Percentiles rank a stretch among this genome's conserved stretches.
Evolutionary conservation across 495 filamentous ascomycete genomes (phyloP).

Genomic region (Penicillium cinerascens): DNA sequence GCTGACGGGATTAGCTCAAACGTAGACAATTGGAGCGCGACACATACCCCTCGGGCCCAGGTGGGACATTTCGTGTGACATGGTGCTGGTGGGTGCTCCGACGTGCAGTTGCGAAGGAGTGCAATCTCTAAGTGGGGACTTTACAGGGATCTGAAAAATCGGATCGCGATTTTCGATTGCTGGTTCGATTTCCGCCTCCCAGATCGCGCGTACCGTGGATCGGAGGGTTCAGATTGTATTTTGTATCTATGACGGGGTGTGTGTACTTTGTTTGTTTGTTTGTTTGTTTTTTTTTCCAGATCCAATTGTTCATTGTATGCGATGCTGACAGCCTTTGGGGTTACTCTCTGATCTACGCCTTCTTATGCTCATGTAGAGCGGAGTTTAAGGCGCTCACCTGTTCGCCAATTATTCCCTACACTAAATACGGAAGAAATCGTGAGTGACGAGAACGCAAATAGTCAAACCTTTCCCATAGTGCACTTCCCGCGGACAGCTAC

Average conservation of each 20-base stretch:
- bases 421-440: neutral
- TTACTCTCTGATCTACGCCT: too few species aligned
- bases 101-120: slow-evolving; percentile 3
- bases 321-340: too few species aligned
- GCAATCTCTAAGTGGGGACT: slow-evolving; percentile 3
- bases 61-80: slow-evolving; percentile 62
- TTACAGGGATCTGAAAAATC: slow-evolving; percentile 14
- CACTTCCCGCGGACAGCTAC: neutral
- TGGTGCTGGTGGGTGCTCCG: slow-evolving; percentile 20
- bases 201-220: neutral
- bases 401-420: neutral
- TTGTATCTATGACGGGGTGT: neutral
- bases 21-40: neutral
- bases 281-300: too few species aligned
- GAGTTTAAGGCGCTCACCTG: neutral
- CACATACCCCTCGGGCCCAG: slow-evolving; percentile 52
- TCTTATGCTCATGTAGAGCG: neutral
- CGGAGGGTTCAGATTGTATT: neutral
- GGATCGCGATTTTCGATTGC: slow-evolving; percentile 8
- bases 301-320: too few species aligned
- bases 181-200: neutral
- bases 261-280: neutral
- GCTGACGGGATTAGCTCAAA: slow-evolving; percentile 44
- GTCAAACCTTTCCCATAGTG: neutral
- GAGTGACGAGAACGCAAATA: neutral